phyloP scores from a whole-genome alignment of 73 alveolate species.

The Tetrahymena borealis region DNA sequence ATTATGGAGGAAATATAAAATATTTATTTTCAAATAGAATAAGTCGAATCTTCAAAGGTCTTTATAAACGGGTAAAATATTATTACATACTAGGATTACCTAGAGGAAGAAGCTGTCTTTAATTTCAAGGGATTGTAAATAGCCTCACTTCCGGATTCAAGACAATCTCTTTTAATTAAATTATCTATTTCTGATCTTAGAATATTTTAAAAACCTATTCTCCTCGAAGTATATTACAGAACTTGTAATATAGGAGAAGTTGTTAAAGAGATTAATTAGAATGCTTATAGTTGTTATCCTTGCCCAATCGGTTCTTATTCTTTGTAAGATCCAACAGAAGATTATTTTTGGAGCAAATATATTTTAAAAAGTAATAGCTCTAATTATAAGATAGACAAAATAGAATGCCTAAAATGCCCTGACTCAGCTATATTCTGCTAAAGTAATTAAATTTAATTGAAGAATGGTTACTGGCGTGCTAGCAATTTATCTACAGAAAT shows the following conservation, averaged over 20 bases:
- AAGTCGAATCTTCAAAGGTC: background rate
- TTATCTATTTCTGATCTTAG: background rate
- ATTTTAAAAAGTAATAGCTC: no score
- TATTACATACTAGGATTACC: background rate
- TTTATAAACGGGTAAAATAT: background rate
- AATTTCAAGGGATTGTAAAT: background rate
- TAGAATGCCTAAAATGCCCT: no score
- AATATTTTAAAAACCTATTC: background rate
- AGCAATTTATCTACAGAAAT: background rate
- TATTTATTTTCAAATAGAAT: background rate
- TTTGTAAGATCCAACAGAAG: background rate
- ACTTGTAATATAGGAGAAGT: background rate
- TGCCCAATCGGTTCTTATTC: background rate
- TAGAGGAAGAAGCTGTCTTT: background rate
- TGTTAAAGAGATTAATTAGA: background rate
- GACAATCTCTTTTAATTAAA: background rate
- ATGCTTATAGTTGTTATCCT: background rate
- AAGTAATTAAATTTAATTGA: background rate
- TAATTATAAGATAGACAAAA: no score
- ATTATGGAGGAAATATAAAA: background rate
- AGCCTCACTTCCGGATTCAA: background rate
- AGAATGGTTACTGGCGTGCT: background rate
- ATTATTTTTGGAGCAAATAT: background rate
- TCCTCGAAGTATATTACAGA: background rate
- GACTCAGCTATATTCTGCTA: background rate